Evolutionary conservation across 2,329 filamentous ascomycete species (phyloP), one percentile per base, ranked within the genome.

Genomic region (Cladophialophora immunda): DNA sequence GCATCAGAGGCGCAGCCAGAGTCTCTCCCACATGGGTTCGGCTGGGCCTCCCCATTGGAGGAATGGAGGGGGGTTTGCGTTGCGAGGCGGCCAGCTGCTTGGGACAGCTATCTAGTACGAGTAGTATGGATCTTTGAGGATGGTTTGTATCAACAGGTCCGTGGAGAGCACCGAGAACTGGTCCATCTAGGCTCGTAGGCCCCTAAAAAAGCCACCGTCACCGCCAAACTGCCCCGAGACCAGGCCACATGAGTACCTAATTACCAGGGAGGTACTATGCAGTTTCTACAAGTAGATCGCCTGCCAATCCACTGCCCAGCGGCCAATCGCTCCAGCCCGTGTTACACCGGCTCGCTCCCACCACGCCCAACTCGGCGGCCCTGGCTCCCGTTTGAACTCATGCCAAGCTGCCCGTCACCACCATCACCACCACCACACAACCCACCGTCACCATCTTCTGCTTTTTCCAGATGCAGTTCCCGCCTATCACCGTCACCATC

Each of bases 321-420:
- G 27, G 36, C 64, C 64, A 66, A 62, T 66, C 64, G 58, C 53
- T 66, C 41, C 58, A 19, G 32, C 58, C 36, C 64, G 64, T 66
- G 64, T 56, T 19, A 32, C n/a, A 19, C 22, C 17, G 29, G 27
- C 4, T 27, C 5, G 30, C 45, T 30, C 27, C 62, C n/a, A 54
- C 25, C 32, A n/a, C n/a, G n/a, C n/a, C n/a, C n/a, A n/a, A n/a
- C n/a, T n/a, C n/a, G n/a, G n/a, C n/a, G n/a, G n/a, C n/a, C n/a
- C n/a, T n/a, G n/a, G n/a, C n/a, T n/a, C n/a, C n/a, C n/a, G n/a
- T n/a, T n/a, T n/a, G n/a, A 54, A 15, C 47, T 38, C 53, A 58
- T 22, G 62, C 62, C 62, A 64, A 58, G 60, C 8, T 30, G 19
- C 25, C 29, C 15, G 8, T 56, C 34, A 50, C 9, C 11, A 13